phyloP scores from a whole-genome alignment of 2,329 filamentous ascomycete genomes.

The Phyllosticta capitalensis region DNA sequence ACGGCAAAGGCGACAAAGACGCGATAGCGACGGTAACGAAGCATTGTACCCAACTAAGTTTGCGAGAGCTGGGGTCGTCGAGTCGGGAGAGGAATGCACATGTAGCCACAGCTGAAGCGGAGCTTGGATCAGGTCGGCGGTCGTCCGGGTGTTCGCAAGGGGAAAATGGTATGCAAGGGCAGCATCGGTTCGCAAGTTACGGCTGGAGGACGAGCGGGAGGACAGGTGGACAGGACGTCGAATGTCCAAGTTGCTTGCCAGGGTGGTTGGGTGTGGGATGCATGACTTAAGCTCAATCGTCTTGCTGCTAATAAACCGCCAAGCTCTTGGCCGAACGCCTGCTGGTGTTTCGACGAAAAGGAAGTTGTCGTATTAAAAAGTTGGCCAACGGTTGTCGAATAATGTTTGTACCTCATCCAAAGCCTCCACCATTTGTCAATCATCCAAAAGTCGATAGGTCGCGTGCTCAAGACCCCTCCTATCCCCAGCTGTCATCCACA shows the following conservation, averaged over 20 bases:
- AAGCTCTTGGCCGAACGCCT: not conserved
- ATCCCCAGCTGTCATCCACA: not conserved
- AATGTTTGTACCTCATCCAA: too few relatives aligned
- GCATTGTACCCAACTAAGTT: slow-evolving; percentile 33
- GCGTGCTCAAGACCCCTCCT: not conserved
- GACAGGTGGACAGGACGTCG: not conserved
- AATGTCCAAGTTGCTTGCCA: not conserved
- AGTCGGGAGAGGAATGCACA: not conserved
- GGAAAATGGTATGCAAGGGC: not conserved
- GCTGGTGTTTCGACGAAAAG: not conserved
- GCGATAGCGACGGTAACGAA: slow-evolving; percentile 52
- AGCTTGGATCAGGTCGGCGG: slow-evolving; percentile 1
- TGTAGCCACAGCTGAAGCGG: slow-evolving; percentile 1
- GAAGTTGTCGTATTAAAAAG: too few relatives aligned
- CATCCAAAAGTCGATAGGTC: too few relatives aligned
- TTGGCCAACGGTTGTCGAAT: too few relatives aligned
- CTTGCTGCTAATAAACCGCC: not conserved
- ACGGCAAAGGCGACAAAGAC: slow-evolving; percentile 49
- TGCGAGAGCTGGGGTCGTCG: not conserved
- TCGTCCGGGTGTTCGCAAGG: slow-evolving; percentile 5
- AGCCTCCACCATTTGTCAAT: too few relatives aligned
- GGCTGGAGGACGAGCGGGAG: not conserved
- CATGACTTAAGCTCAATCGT: not conserved
- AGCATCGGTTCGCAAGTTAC: slow-evolving; percentile 1
- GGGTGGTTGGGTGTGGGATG: not conserved